Conservation (phyloP, 495 filamentous ascomycete genomes). For the Poronia punctata region DNA sequence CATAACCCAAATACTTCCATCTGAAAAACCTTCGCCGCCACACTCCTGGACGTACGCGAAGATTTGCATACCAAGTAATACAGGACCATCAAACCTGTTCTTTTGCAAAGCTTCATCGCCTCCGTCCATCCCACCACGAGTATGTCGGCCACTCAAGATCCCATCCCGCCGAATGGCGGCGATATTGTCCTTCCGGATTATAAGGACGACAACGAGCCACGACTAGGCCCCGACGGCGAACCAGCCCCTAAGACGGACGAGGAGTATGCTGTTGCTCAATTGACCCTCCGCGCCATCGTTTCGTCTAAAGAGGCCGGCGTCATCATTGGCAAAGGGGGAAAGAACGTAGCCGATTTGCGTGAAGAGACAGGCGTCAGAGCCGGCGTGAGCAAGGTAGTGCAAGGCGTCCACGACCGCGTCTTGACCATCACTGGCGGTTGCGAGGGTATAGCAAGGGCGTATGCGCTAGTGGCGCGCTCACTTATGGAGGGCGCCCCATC, state of each 20-base stretch:
- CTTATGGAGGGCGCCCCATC: conserved; percentile 87
- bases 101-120: too few species aligned
- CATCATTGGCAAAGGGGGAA: conserved; percentile 96
- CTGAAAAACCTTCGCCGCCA: too few species aligned
- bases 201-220: conserved; percentile 47
- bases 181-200: conserved; percentile 41
- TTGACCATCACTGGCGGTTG: conserved; percentile 87
- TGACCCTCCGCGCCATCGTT: conserved; percentile 94
- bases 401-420: conserved; percentile 93
- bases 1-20: too few species aligned
- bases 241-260: conserved; percentile 80
- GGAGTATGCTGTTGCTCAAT: conserved; percentile 82
- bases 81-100: too few species aligned
- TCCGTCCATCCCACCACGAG: too few species aligned
- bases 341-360: conserved; percentile 94
- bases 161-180: conserved; percentile 30
- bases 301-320: conserved; percentile 97
- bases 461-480: conserved; percentile 85
- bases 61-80: too few species aligned
- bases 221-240: conserved; percentile 60
- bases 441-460: conserved; percentile 80
- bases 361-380: conserved; percentile 97
- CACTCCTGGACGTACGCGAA: too few species aligned
- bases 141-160: conserved; percentile 46
- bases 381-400: conserved; percentile 97